Conservation (phyloP, 2,329 filamentous ascomycete genomes). For the Acephala macrosclerotiorum region DNA sequence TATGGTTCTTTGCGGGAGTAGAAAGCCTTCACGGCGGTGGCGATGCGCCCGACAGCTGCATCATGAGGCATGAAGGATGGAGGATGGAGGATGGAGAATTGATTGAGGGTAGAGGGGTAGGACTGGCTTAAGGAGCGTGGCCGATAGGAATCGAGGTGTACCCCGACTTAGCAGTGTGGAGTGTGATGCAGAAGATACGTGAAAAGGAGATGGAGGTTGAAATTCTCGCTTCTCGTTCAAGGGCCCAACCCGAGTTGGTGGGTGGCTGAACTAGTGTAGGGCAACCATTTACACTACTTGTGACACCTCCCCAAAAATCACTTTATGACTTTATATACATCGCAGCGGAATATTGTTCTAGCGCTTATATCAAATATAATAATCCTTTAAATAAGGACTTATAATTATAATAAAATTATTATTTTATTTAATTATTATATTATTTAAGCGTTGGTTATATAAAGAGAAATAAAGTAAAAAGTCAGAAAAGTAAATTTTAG, state of each 20-base stretch:
- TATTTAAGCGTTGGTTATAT: no score
- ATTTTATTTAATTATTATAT: no score
- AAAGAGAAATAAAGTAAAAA: no score
- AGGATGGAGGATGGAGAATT: background rate
- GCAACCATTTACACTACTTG: no score
- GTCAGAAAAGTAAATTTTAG: no score
- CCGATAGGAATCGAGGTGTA: background rate
- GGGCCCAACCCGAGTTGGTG: background rate
- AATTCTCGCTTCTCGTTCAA: background rate
- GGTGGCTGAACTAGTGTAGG: no score
- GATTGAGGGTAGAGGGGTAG: background rate
- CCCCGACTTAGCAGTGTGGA: background rate
- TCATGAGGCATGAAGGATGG: constrained; percentile 41
- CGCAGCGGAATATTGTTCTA: no score
- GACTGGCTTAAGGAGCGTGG: background rate
- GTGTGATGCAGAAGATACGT: background rate
- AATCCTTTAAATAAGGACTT: no score
- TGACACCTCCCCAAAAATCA: no score
- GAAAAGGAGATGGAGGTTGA: background rate
- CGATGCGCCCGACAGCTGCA: constrained; percentile 52
- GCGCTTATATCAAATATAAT: no score
- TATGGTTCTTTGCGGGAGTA: constrained; percentile 56
- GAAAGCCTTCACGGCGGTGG: constrained; percentile 54
- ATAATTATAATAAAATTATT: no score
- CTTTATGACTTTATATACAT: no score